A percentile compares a stretch with the other conserved stretches of the same genome.
Evolutionary conservation across 495 filamentous ascomycete species (phyloP).

Genomic region (Penicillium paxilli): DNA sequence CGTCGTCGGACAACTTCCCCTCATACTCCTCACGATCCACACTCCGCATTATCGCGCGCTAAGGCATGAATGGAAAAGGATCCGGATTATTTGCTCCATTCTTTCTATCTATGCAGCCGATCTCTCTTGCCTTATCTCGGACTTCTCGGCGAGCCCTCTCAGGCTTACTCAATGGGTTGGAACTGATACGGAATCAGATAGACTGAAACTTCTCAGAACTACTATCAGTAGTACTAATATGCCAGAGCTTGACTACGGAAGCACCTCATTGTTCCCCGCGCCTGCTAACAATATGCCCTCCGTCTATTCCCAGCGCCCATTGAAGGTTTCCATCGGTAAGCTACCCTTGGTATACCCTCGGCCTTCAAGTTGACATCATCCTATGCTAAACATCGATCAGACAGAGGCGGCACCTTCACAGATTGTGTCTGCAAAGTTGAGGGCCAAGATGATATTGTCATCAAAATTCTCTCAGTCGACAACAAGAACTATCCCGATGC

Average conservation of each 20-base stretch:
- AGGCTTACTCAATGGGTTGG: no score
- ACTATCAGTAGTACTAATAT: no score
- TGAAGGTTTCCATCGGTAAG: no score
- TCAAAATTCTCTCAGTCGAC: slow-evolving; percentile 17
- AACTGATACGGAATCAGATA: neutral
- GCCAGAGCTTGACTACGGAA: no score
- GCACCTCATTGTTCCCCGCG: no score
- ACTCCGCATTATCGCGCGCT: neutral
- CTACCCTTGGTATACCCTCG: no score
- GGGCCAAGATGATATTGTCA: slow-evolving; percentile 6
- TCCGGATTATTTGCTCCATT: neutral
- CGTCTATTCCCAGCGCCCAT: no score
- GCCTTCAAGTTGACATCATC: no score
- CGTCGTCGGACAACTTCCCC: neutral
- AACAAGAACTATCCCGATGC: slow-evolving; percentile 15
- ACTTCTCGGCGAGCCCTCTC: neutral
- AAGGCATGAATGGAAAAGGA: neutral
- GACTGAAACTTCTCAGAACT: no score
- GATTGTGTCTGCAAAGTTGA: slow-evolving; percentile 13
- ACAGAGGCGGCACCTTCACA: slow-evolving; percentile 26
- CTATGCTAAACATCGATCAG: no score
- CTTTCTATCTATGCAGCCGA: neutral
- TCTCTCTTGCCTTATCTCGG: neutral
- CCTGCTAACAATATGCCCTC: no score
- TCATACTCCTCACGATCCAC: neutral